These are phyloP conservation scores for Sarcomyxa edulis DNA, from an alignment of 768 basidiomycete genomes.

Conservation along the genomic window DNA sequence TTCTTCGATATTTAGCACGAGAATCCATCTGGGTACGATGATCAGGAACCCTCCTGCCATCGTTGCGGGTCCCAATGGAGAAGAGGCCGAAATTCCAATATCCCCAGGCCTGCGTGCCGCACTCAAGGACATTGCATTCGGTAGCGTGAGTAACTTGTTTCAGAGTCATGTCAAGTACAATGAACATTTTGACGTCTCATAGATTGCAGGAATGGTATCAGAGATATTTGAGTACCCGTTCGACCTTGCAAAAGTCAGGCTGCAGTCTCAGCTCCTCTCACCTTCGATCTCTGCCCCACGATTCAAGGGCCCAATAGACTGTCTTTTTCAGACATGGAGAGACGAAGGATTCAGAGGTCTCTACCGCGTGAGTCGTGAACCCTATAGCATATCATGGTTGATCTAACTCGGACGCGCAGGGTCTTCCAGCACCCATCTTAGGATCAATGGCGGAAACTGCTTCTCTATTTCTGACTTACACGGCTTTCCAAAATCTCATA, in stretches of 20 bases:
- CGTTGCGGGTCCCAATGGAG: conserved; percentile 15
- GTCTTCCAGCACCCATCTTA: conserved; percentile 83
- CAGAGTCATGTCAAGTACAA: conserved; percentile 2
- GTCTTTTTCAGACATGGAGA: conserved; percentile 73
- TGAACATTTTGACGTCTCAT: conserved; percentile 5
- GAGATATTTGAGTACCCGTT: conserved; percentile 90
- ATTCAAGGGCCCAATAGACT: conserved; percentile 86
- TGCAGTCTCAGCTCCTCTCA: conserved; percentile 87
- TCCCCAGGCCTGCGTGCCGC: conserved; percentile 19
- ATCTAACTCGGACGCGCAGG: conserved; percentile 39
- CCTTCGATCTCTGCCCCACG: conserved; percentile 39
- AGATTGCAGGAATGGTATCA: conserved; percentile 85
- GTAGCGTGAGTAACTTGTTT: conserved; percentile 43
- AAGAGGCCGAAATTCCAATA: conserved; percentile 10
- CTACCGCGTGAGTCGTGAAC: conserved; percentile 63
- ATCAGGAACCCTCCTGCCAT: too few species aligned
- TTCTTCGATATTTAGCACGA: too few species aligned
- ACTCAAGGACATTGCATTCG: conserved; percentile 49
- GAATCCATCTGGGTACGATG: too few species aligned
- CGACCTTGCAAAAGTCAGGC: conserved; percentile 90
- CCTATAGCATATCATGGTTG: too few species aligned
- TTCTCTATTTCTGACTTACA: conserved; percentile 81
- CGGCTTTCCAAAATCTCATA: conserved; percentile 62
- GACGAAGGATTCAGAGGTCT: conserved; percentile 81
- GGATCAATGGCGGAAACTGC: conserved; percentile 95